Base-by-base conservation (phyloP, 2,329 filamentous ascomycete genomes). In the Zopfia rhizophila region DNA sequence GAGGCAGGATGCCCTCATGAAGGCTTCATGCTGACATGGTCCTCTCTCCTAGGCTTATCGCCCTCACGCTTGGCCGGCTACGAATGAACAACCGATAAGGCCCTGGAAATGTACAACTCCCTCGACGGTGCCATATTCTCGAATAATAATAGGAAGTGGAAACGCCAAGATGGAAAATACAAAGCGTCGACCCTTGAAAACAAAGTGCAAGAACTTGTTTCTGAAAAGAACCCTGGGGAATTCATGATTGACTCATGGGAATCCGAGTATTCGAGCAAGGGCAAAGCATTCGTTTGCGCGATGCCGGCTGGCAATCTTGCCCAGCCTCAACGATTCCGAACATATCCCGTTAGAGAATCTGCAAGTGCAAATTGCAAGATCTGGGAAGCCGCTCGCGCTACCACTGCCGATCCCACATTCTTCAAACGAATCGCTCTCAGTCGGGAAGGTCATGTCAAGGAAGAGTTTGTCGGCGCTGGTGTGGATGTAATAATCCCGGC, bases 301-400 rank as follows among this genome's bases (percentile, higher is more conserved):
- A 32, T 32, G 30, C 30, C 30, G 10, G 30, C 30, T 8, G 14
- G 14, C 10, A 32, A 32, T 17, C 14, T 32, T 32, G 30, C 30
- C 30, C 30, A 32, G 7, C 30, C 14, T 32, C 14, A 14, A 13
- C 30, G 10, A 14, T 32, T 32, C 30, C 30, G 30, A 17, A 32
- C 14, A 8, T 32, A 32, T 32, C 16, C 30, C n/a, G 30, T 33
- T 17, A 24, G 13, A 24, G 3, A 2, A 27, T 7, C 11, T 23
- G 13, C 5, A 13, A 36, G 19, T 13, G 3, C 21, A 13, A 33
- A 43, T 18, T 37, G 40, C 22, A 77, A 74, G 51, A 64, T 72
- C 1, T 78, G 76, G 74, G 70, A 80, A 66, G 74, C 75, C 63
- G 72, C 73, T 11, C 69, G 77, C n/a, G 77, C 76, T 10, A 75